Conservation (phyloP, 331 rosid species). For the Cydonia oblonga region DNA sequence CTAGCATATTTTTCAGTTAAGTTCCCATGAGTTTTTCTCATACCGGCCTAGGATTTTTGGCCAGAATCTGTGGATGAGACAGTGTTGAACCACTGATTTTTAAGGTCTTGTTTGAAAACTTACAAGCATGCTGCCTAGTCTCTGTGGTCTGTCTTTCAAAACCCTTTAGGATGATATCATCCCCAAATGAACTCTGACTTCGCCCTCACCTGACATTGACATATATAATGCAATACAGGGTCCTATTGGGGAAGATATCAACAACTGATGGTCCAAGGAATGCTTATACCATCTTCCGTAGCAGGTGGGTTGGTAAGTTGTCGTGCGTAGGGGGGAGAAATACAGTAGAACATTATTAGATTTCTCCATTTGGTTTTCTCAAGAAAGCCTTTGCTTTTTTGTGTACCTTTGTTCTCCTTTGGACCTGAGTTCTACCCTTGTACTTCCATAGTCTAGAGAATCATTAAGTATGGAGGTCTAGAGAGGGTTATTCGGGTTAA, state of each 20-base stretch:
- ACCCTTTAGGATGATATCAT: slow-evolving; percentile 39
- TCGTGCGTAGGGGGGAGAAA: slow-evolving; percentile 23
- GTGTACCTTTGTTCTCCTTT: background rate
- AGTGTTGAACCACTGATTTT: slow-evolving; percentile 6
- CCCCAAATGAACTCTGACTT: slow-evolving; percentile 43
- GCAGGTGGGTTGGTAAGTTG: slow-evolving; percentile 96
- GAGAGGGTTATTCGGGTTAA: background rate
- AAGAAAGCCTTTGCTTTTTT: slow-evolving; percentile 4
- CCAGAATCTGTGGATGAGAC: slow-evolving; percentile 5
- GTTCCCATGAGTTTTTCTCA: background rate
- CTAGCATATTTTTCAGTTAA: background rate
- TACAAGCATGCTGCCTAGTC: slow-evolving; percentile 24
- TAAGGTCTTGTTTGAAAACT: slow-evolving; percentile 21
- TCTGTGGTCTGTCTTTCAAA: slow-evolving; percentile 27
- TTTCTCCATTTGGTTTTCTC: slow-evolving; percentile 26
- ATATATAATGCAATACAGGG: slow-evolving; percentile 83
- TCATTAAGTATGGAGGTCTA: background rate
- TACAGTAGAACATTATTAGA: slow-evolving; percentile 13
- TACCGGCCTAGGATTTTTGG: background rate
- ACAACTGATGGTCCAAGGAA: slow-evolving; percentile 82
- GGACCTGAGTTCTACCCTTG: background rate
- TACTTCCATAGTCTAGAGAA: background rate
- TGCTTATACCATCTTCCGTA: slow-evolving; percentile 73
- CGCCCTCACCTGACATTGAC: slow-evolving; percentile 57
- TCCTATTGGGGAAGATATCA: slow-evolving; percentile 80